phyloP scores from a whole-genome alignment of 129 eudicot species.

The Apium graveolens region DNA sequence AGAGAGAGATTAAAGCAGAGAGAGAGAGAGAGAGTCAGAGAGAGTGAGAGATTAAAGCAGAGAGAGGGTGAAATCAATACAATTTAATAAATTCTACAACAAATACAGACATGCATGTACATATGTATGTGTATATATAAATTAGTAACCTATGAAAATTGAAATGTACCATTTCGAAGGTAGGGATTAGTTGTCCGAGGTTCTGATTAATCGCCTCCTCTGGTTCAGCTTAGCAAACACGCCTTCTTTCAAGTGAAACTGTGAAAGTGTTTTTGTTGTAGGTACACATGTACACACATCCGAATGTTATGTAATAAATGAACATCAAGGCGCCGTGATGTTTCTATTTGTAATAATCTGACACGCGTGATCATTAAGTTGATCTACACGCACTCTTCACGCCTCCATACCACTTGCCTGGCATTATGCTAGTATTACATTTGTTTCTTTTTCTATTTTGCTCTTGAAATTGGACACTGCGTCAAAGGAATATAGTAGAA shows the following conservation, averaged over 20 bases:
- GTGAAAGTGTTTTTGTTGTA: neutral
- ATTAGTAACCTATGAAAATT: neutral
- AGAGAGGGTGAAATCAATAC: no score
- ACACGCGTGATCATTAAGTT: neutral
- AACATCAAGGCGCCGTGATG: neutral
- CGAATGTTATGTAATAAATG: neutral
- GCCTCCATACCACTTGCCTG: no score
- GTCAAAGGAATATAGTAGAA: no score
- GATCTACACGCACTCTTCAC: no score
- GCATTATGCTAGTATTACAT: no score
- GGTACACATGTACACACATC: neutral
- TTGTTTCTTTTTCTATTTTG: no score
- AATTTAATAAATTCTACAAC: no score
- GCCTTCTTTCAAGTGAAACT: neutral
- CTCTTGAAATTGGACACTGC: no score
- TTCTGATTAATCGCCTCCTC: neutral
- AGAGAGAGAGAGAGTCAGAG: no score
- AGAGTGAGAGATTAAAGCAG: no score
- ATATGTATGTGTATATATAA: neutral
- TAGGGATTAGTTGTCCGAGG: neutral
- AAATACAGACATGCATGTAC: neutral
- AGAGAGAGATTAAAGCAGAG: no score
- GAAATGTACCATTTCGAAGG: constrained; percentile 1
- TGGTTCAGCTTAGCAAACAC: neutral
- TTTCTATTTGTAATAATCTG: no score